Evolutionary conservation across 1,284 basidiomycete species (phyloP), one percentile per base, ranked within the genome.

Genomic region (Cryptococcus sp.): DNA sequence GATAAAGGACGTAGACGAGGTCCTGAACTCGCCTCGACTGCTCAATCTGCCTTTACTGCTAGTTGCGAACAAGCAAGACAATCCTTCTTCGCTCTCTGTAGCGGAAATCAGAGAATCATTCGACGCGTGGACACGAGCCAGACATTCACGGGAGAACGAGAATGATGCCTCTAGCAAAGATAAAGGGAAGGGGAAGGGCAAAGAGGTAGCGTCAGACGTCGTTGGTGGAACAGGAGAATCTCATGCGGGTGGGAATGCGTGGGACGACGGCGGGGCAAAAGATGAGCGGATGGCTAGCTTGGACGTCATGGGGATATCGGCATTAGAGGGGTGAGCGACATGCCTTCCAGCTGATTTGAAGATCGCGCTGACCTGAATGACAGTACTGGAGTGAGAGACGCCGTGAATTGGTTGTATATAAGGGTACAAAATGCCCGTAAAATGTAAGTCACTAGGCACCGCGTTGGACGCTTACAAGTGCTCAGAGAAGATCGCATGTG

Each of bases 61-160:
- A 7, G 82, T 95, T 7, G 93, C 92, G 16, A 96, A 96, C 80
- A 96, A 97, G 77, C 93, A 94, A 75, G 93, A 96, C 66, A 86
- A 84, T 5, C 85, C 87, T 0, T 79, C 82, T 5, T 88, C 88
- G 62, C 81, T 95, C 39, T 88, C 90, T 0, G 90, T 93, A 0
- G 88, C 91, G 56, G 91, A 94, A 64, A 92, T 96, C 50, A 82
- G 92, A 19, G 87, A 91, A 62, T 89, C 90, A 65, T 93, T 93
- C 66, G 91, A 94, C 72, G 87, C 88, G 27, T 94, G 91, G 90
- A 67, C 75, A 42, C 65, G 77, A 20, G 65, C 70, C 5, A 47
- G 66, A 13, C 54, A 65, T 23, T 60, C 45, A 23, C 40, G 54
- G 17, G 58, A 62, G 15, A 58, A 57, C 23, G 61, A 60, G 3